Evolutionary conservation across 2,329 filamentous ascomycete genomes (phyloP), one percentile per base, ranked within the genome.

Genomic region (Exophiala xenobiotica): DNA sequence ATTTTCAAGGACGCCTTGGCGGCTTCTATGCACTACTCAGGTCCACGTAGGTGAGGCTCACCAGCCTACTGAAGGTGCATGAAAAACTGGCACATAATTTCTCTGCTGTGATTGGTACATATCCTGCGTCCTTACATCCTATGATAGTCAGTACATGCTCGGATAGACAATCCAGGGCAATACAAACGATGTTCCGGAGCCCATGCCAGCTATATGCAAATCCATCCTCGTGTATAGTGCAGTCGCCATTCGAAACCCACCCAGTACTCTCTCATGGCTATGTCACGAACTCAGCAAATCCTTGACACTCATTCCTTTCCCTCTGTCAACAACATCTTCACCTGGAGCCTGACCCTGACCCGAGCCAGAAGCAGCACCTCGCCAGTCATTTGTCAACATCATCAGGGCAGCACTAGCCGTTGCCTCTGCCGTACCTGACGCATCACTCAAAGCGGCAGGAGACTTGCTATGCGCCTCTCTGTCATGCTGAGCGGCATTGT

Each of bases 351-450:
- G 37, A 45, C 40, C 29, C 43, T 44, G 54, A 42, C 43, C 54
- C n/a, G 42, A 43, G 52, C 50, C 16, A 14, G 58, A 31, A 53
- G 61, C 44, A 14, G 46, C 45, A 5, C 48, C 77, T 27, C 88
- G 78, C 33, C 88, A 80, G 66, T 93, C 90, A 47, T 78, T 83
- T 60, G 91, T 95, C 53, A 96, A 74, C 90, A 96, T 95, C 67
- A 96, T 70, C 61, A 96, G 68, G 2, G 90, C 91, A 9, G 89
- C 86, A 26, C 56, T 54, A 6, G 90, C 93, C 1, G 90, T 91
- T 67, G 93, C 89, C 54, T 90, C 85, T 56, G 89, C 86, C 29
- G 87, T 75, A 49, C 79, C 75, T n/a, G 46, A 52, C 2, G 24
- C 49, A 5, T 76, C 73, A 5, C 75, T 71, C 6, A 71, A 65